phyloP scores from a whole-genome alignment of 768 basidiomycete species.

The Cubamyces lactineus region DNA sequence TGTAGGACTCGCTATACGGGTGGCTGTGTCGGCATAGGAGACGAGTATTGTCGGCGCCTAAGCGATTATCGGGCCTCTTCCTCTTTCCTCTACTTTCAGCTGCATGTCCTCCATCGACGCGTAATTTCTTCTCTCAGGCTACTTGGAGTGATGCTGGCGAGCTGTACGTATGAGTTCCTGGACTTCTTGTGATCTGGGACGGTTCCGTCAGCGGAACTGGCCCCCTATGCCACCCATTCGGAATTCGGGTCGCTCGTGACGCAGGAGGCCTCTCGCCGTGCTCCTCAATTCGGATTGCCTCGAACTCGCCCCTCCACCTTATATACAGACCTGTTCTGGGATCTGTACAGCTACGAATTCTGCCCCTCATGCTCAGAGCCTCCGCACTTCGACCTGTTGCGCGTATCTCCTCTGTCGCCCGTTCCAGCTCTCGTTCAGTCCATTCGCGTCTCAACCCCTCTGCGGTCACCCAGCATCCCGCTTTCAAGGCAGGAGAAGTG shows the following conservation, averaged over 20 bases:
- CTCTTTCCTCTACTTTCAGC: too few species aligned
- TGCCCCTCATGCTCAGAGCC: not conserved
- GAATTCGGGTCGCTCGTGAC: conserved; percentile 17
- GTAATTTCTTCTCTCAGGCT: not conserved
- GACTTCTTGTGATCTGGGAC: not conserved
- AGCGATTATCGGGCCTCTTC: too few species aligned
- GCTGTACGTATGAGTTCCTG: not conserved
- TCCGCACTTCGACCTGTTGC: not conserved
- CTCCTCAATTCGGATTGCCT: conserved; percentile 13
- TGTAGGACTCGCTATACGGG: too few species aligned
- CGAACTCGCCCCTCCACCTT: not conserved
- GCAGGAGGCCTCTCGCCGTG: not conserved
- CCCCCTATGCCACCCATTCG: conserved; percentile 15
- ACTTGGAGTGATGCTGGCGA: not conserved
- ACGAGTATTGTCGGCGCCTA: too few species aligned
- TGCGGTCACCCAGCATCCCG: not conserved
- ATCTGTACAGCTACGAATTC: not conserved
- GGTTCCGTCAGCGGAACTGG: conserved; percentile 11
- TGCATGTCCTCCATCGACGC: too few species aligned
- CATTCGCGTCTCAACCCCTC: not conserved
- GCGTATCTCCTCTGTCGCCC: not conserved
- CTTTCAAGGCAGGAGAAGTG: not conserved
- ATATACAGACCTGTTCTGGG: not conserved
- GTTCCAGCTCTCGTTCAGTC: not conserved
- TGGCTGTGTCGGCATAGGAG: too few species aligned